phyloP scores from a whole-genome alignment of 306 rosid species.

The Nissolia schottii region DNA sequence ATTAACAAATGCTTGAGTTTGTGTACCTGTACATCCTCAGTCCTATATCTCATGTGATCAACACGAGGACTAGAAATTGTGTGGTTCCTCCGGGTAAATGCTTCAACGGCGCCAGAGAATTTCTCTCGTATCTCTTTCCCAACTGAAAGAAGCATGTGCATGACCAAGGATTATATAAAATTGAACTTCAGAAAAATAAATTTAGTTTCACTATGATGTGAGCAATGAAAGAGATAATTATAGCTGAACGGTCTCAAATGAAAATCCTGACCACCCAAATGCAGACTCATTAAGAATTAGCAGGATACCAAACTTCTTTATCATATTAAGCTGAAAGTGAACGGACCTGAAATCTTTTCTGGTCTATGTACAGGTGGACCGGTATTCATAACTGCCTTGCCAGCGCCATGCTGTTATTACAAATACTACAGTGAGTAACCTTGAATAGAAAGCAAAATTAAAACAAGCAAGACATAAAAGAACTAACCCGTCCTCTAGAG shows the following conservation, averaged over 20 bases:
- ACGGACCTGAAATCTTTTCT: slow-evolving; percentile 74
- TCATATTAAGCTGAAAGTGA: slow-evolving; percentile 22
- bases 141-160: slow-evolving; percentile 48
- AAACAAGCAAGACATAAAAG: slow-evolving; percentile 12
- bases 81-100: slow-evolving; percentile 61
- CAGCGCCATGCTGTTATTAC: slow-evolving; percentile 53
- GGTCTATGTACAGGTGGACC: slow-evolving; percentile 65
- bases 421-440: slow-evolving; percentile 33
- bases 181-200: slow-evolving; percentile 14
- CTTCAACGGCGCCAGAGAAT: slow-evolving; percentile 87
- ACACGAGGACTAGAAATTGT: slow-evolving; percentile 58
- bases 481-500: slow-evolving; percentile 73
- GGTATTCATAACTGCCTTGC: slow-evolving; percentile 62
- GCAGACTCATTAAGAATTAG: slow-evolving; percentile 1
- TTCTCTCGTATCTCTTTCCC: slow-evolving; percentile 87
- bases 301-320: slow-evolving; percentile 15
- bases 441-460: neutral
- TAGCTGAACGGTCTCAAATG: neutral
- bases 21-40: slow-evolving; percentile 50
- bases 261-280: neutral
- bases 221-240: neutral
- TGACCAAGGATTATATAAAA: slow-evolving; percentile 21
- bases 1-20: slow-evolving; percentile 68
- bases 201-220: slow-evolving; percentile 3
- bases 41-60: slow-evolving; percentile 59